A percentile compares a stretch with the other conserved stretches of the same genome.
Evolutionary conservation across 495 filamentous ascomycete genomes (phyloP).

Genomic region (Neurospora sp.): DNA sequence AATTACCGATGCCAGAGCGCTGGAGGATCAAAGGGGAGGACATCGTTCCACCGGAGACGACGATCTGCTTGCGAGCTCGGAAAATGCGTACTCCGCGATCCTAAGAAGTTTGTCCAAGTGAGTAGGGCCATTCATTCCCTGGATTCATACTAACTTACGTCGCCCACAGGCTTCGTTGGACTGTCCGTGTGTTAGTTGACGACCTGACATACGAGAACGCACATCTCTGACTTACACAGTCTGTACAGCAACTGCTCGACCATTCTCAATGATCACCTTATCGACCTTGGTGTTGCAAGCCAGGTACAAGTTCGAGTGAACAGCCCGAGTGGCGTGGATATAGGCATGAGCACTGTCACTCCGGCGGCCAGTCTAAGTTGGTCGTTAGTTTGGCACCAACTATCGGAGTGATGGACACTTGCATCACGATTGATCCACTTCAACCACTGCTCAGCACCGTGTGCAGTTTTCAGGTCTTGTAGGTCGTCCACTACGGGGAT

Average conservation of each 20-base stretch:
- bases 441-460: conserved; percentile 49
- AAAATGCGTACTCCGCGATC: conserved; percentile 35
- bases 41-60: conserved; percentile 71
- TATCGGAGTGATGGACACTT: conserved; percentile 13
- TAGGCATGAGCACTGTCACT: conserved; percentile 72
- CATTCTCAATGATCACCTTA: conserved; percentile 66
- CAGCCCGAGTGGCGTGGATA: conserved; percentile 56
- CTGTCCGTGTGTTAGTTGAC: conserved; percentile 10
- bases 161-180: conserved; percentile 29
- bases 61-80: conserved; percentile 66
- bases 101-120: conserved; percentile 23
- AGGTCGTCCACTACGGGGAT: conserved; percentile 64
- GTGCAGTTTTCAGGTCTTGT: conserved; percentile 56
- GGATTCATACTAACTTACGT: conserved; percentile 1
- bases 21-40: conserved; percentile 72
- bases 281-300: conserved; percentile 77
- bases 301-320: conserved; percentile 62
- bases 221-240: conserved; percentile 26
- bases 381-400: neutral
- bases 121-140: neutral
- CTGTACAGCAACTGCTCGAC: conserved; percentile 52
- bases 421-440: conserved; percentile 66
- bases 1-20: conserved; percentile 50
- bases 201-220: neutral
- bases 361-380: conserved; percentile 47